Evolutionary conservation across 768 basidiomycete genomes (phyloP), one percentile per base, ranked within the genome.

Genomic region (Coprinopsis strossmayeri): DNA sequence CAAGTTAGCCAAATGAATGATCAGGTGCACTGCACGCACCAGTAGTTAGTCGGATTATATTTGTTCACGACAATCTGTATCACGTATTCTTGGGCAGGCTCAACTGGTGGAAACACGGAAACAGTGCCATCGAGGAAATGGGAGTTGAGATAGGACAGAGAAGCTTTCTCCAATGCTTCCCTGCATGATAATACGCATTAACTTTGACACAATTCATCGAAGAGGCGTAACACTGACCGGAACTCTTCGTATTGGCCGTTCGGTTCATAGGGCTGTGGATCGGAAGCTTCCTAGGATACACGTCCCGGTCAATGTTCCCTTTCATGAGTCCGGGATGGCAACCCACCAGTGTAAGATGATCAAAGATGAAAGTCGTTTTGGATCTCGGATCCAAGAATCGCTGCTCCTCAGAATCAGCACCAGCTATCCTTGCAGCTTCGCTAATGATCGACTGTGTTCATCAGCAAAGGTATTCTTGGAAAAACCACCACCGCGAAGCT

Each of bases 41-140:
- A 98, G 68, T 78, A 97, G 64, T 97, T 97, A 18, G 78, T 67
- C 0, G 91, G 87, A 60, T 95, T 97, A 68, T 97, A 97, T 61
- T 93, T 91, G 64, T 96, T 95, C 17, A 91, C 87, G n/a, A 95
- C 93, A 48, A 96, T 69, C 60, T 93, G 88, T 35, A 96, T 64
- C 13, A 77, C 72, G 57, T 81, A 93, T 43, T 67, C 69, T 17
- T 61, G 70, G 0, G 69, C 56, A 20, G 66, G 65, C 23, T 68
- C 71, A 28, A 68, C 65, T 2, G 71, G 70, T 2, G 85, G 69
- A 57, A 91, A 90, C 7, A 90, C 81, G 32, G 87, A 79, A 0
- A 77, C 69, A 28, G 87, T 83, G 38, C 91, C 92, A 20, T 87
- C 82, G 38, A 78, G 71, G 63, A 84, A 97, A 64, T 96, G 92